phyloP scores from a whole-genome alignment of 768 basidiomycete species.

The Auricularia sp. region DNA sequence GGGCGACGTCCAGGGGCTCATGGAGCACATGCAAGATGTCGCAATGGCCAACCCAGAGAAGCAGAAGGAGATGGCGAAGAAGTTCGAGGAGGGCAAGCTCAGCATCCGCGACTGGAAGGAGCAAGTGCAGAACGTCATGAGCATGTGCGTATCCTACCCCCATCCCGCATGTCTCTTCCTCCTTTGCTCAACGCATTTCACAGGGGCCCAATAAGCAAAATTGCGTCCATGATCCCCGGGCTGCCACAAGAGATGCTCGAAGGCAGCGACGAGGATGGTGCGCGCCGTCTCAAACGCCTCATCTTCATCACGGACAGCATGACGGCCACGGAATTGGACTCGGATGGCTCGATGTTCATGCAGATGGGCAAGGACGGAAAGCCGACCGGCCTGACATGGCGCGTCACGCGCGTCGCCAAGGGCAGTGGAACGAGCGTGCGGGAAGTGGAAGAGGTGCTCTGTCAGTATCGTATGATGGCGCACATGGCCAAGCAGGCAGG shows the following conservation, averaged over 20 bases:
- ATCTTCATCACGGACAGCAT: constrained; percentile 98
- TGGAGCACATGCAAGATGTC: constrained; percentile 98
- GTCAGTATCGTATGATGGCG: constrained; percentile 97
- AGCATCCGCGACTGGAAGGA: constrained; percentile 97
- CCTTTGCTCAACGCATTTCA: constrained; percentile 4
- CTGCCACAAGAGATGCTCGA: constrained; percentile 84
- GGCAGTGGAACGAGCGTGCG: constrained; percentile 91
- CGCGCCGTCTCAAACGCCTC: constrained; percentile 88
- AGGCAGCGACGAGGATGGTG: constrained; percentile 89
- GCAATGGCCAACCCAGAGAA: constrained; percentile 90
- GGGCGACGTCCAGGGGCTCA: constrained; percentile 92
- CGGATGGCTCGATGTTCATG: constrained; percentile 88
- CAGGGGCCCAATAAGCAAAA: constrained; percentile 98
- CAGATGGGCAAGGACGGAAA: constrained; percentile 73
- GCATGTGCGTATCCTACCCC: constrained; percentile 54
- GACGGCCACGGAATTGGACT: constrained; percentile 88
- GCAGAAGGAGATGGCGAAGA: constrained; percentile 96
- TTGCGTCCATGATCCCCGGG: constrained; percentile 98
- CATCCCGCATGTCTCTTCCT: constrained; percentile 5
- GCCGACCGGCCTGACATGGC: constrained; percentile 78
- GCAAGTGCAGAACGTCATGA: constrained; percentile 95
- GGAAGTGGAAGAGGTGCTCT: constrained; percentile 95
- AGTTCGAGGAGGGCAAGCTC: constrained; percentile 92
- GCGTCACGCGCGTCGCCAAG: constrained; percentile 79
- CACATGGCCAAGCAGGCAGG: constrained; percentile 98